These are phyloP conservation scores for Zygosaccharomyces sapae DNA, from an alignment of 1,139 yeast species.

Conservation along the genomic window DNA sequence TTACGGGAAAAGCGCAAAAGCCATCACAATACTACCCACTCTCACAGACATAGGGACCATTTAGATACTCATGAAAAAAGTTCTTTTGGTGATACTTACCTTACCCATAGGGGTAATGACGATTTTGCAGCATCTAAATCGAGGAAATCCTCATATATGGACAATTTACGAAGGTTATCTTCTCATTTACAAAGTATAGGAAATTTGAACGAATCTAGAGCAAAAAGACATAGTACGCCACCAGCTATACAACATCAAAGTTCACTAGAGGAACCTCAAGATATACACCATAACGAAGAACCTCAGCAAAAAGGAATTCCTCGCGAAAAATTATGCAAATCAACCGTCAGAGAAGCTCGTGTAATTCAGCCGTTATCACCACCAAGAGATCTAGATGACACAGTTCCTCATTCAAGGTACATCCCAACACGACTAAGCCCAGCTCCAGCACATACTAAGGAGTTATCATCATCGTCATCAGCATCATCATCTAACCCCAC, in stretches of 20 bases:
- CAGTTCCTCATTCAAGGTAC: constrained; percentile 6
- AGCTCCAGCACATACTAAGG: constrained; percentile 4
- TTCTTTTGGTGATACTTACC: neutral
- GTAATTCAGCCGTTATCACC: constrained; percentile 4
- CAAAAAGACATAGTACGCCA: constrained; percentile 4
- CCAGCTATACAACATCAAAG: neutral
- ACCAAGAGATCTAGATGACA: constrained; percentile 1
- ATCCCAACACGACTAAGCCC: neutral
- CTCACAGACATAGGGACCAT: constrained; percentile 5
- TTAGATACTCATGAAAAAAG: neutral
- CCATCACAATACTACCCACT: neutral
- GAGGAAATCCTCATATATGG: constrained; percentile 21
- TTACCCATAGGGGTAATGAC: neutral
- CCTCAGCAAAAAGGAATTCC: neutral
- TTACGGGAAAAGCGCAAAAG: constrained; percentile 20
- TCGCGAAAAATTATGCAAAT: neutral
- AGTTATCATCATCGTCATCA: no score
- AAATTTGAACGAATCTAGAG: neutral
- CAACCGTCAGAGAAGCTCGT: constrained; percentile 7
- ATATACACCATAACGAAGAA: neutral
- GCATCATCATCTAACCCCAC: constrained; percentile 37
- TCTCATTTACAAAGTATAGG: constrained; percentile 23
- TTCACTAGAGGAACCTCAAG: neutral
- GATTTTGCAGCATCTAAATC: neutral
- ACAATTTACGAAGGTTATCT: constrained; percentile 30